A percentile compares a stretch with the other conserved stretches of the same genome.
These are phyloP conservation scores for Penicillium alfredii DNA, from an alignment of 495 filamentous ascomycete species.

Conservation along the genomic window DNA sequence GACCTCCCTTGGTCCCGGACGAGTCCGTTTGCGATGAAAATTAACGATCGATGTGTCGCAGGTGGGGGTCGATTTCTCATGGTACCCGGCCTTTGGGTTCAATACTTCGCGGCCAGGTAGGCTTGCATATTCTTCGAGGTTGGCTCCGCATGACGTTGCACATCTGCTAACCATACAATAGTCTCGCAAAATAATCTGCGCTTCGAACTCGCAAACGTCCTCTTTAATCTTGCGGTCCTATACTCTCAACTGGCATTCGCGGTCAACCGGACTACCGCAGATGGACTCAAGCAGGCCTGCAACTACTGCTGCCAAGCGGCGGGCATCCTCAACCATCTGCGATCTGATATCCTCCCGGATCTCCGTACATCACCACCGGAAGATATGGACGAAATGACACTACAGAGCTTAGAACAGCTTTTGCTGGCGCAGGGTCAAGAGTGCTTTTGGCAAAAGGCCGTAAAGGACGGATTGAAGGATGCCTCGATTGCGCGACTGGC, in stretches of 20 bases:
- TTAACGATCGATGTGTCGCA: conserved; percentile 23
- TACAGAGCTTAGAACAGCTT: conserved; percentile 77
- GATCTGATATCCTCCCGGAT: conserved; percentile 73
- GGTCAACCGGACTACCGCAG: conserved; percentile 69
- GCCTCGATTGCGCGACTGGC: conserved; percentile 85
- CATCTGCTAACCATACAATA: conserved; percentile 9
- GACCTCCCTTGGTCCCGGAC: neutral
- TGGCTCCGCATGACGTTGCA: no score
- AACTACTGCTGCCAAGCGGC: conserved; percentile 89
- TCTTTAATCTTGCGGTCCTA: conserved; percentile 87
- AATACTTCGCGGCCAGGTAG: conserved; percentile 67
- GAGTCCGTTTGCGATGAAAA: neutral
- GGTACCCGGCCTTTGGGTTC: conserved; percentile 91
- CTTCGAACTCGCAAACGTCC: conserved; percentile 89
- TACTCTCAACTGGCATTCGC: conserved; percentile 88
- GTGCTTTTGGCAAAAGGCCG: conserved; percentile 97
- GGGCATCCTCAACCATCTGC: conserved; percentile 76
- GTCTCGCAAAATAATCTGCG: conserved; percentile 87
- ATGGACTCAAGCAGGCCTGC: conserved; percentile 82
- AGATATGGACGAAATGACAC: conserved; percentile 87
- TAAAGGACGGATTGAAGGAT: conserved; percentile 90
- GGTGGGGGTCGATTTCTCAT: conserved; percentile 93
- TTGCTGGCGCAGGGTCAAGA: conserved; percentile 91
- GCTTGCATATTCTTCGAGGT: conserved; percentile 12
- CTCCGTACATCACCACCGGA: conserved; percentile 81